Evolutionary conservation across 352 stramenopile genomes (phyloP).

Genomic region (Phytophthora syringae): DNA sequence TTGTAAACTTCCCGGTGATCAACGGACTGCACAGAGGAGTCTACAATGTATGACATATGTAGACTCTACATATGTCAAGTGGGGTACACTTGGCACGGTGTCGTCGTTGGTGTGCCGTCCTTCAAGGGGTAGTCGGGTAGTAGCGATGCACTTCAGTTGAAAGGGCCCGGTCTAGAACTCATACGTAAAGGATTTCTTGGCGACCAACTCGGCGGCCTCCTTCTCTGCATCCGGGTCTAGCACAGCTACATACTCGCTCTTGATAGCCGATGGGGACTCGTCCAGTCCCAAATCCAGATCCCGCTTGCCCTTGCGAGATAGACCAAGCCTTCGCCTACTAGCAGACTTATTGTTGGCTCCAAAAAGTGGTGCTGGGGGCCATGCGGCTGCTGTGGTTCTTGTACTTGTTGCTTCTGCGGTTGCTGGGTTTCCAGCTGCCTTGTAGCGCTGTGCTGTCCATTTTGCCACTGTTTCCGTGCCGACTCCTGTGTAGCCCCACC

Average conservation of each 20-base stretch:
- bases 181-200: conserved; percentile 57
- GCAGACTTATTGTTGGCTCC: conserved; percentile 20
- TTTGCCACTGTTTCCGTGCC: conserved; percentile 15
- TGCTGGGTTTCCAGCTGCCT: conserved; percentile 1
- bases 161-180: conserved; percentile 37
- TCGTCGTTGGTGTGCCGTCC: no score
- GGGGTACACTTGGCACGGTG: no score
- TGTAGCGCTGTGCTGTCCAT: conserved; percentile 14
- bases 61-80: no score
- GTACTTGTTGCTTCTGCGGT: background rate
- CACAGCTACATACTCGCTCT: conserved; percentile 46
- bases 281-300: conserved; percentile 24
- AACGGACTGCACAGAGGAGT: no score
- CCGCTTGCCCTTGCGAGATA: conserved; percentile 21
- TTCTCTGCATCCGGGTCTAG: conserved; percentile 37
- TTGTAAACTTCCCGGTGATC: no score
- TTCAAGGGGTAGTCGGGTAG: conserved; percentile 1
- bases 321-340: conserved; percentile 25
- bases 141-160: conserved; percentile 3
- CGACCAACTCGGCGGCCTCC: conserved; percentile 29
- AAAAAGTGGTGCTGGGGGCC: conserved; percentile 18
- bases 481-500: conserved; percentile 2
- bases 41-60: no score
- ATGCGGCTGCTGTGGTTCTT: conserved; percentile 11
- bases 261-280: conserved; percentile 38